Evolutionary conservation across 2,329 filamentous ascomycete genomes (phyloP), one percentile per base, ranked within the genome.

Genomic region (Stachybotrys chartarum): DNA sequence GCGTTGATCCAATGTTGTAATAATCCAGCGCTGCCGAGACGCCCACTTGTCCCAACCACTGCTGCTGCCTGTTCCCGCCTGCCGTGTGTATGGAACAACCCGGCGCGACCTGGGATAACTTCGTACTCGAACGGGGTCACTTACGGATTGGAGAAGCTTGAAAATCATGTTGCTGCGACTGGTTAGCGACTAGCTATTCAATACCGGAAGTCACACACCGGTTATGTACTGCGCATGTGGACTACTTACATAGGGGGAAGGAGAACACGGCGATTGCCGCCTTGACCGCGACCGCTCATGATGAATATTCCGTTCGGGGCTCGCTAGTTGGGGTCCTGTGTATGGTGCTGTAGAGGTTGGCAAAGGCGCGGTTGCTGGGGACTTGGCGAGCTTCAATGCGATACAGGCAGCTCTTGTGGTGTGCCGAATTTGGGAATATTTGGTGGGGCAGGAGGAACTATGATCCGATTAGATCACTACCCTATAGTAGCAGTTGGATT

Each of bases 101-200:
- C 24, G 24, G 24, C 2, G 24, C 24, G 24, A 24, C 24, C 24
- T 24, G 24, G 24, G 24, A 24, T 2, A 24, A 24, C 24, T 24
- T 24, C 24, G 24, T 24, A 24, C 24, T 24, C 24, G 24, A 47
- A 6, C 7, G 8, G 45, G 10, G 7, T 24, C 6, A 73, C 72
- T 72, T 58, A 74, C 72, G 50, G 74, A 76, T 66, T 86, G 92
- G 10, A 97, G 83, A 45, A 97, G 87, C 79, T 94, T 96, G 84
- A 77, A 77, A 59, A 77, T 76, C 62, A 75, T 73, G 65, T 77
- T 76, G 77, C 72, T 74, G 51, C 11, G n/a, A 35, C 11, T 10
- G 14, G 35, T 42, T 42, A 42, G 35, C 35, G 5, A 42, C 35
- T 42, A 42, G 8, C 14, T 3, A 59, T 46, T 50, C 47, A 12